phyloP scores from a whole-genome alignment of 768 basidiomycete genomes.

The Lactarius evosmus region DNA sequence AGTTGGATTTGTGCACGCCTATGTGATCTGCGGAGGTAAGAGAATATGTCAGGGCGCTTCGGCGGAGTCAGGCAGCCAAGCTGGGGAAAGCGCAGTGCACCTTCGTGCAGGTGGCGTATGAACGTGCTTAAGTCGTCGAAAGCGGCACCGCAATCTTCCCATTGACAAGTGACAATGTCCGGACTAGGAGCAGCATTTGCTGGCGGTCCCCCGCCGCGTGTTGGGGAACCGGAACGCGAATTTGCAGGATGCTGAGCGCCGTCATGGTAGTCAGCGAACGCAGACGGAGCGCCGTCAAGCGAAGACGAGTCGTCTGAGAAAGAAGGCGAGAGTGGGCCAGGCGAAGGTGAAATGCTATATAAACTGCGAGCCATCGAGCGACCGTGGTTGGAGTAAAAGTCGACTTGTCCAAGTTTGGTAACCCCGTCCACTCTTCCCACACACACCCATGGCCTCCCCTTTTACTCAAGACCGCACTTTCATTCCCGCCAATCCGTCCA shows the following conservation, averaged over 20 bases:
- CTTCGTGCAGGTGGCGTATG: constrained; percentile 79
- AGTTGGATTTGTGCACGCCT: constrained; percentile 77
- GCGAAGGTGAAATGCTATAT: constrained; percentile 40
- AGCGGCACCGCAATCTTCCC: constrained; percentile 77
- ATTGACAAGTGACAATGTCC: constrained; percentile 74
- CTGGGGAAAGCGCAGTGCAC: constrained; percentile 43
- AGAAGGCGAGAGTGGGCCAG: constrained; percentile 42
- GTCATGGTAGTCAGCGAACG: constrained; percentile 23
- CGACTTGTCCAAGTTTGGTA: neutral
- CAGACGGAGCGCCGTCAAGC: constrained; percentile 22
- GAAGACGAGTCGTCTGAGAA: constrained; percentile 36
- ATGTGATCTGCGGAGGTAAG: constrained; percentile 59
- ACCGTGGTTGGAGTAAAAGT: neutral
- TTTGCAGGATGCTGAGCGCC: constrained; percentile 29
- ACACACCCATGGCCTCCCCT: neutral
- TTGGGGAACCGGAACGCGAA: constrained; percentile 44
- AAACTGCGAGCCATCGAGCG: constrained; percentile 33
- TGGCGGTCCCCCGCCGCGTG: constrained; percentile 29
- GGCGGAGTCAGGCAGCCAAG: constrained; percentile 4
- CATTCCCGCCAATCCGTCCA: constrained; percentile 23
- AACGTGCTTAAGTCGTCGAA: constrained; percentile 71
- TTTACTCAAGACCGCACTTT: constrained; percentile 18
- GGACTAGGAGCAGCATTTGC: constrained; percentile 26
- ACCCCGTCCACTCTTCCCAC: neutral
- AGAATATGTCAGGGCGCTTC: constrained; percentile 23